Conservation (phyloP, 805 yeast genomes). For the Lachancea sp. region DNA sequence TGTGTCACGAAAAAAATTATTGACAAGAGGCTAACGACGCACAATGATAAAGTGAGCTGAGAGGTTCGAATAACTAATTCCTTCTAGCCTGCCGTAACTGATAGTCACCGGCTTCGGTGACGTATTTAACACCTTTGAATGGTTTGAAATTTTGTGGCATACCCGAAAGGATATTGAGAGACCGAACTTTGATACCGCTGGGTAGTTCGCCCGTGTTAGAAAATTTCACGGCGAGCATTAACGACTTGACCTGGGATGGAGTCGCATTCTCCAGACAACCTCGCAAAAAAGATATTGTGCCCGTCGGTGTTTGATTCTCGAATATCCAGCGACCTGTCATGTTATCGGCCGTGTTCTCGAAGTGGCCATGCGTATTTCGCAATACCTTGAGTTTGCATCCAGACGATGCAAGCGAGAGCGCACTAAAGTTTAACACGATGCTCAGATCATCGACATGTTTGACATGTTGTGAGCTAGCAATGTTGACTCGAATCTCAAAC, state of each 20-base stretch:
- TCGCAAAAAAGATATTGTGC: conserved; percentile 60
- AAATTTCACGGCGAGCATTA: conserved; percentile 40
- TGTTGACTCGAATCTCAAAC: conserved; percentile 33
- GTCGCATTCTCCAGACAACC: conserved; percentile 42
- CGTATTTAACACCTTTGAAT: conserved; percentile 85
- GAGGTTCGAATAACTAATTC: not conserved
- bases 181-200: conserved; percentile 65
- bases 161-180: conserved; percentile 56
- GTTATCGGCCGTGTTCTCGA: conserved; percentile 41
- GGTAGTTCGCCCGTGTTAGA: conserved; percentile 62
- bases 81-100: conserved; percentile 2
- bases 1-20: not conserved
- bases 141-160: conserved; percentile 46
- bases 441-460: conserved; percentile 43
- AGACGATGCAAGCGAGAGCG: conserved; percentile 10
- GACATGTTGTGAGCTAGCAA: conserved; percentile 38
- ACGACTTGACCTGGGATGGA: conserved; percentile 8
- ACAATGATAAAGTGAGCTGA: not conserved
- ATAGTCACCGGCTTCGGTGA: conserved; percentile 49
- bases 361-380: conserved; percentile 73
- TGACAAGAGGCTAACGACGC: not conserved
- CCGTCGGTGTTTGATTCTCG: conserved; percentile 51
- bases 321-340: conserved; percentile 65
- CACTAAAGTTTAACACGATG: conserved; percentile 35
- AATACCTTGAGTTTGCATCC: conserved; percentile 44